phyloP scores from a whole-genome alignment of 345 rosid genomes.

The Rhizophora apiculata region DNA sequence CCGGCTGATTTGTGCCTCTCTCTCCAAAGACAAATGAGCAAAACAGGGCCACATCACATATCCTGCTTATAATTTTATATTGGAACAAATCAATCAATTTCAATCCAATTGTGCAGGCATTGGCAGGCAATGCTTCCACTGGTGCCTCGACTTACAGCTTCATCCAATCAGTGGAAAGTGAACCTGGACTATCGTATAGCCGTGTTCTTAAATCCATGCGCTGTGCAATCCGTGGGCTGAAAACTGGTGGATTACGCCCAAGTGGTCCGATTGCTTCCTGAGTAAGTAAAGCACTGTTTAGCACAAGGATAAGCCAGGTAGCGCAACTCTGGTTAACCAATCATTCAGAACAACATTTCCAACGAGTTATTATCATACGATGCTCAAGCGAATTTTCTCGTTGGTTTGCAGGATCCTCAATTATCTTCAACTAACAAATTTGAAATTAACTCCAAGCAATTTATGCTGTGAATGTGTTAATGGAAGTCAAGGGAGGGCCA shows the following conservation, averaged over 20 bases:
- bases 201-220: slow-evolving; percentile 55
- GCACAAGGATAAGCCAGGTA: slow-evolving; percentile 35
- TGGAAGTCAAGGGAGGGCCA: background rate
- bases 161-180: slow-evolving; percentile 61
- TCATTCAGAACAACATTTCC: background rate
- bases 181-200: slow-evolving; percentile 59
- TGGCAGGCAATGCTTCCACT: slow-evolving; percentile 43
- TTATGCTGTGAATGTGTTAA: slow-evolving; percentile 31
- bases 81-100: background rate
- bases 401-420: slow-evolving; percentile 58
- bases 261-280: slow-evolving; percentile 38
- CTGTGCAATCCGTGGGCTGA: slow-evolving; percentile 41
- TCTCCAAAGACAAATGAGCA: no score
- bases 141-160: slow-evolving; percentile 84
- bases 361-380: background rate
- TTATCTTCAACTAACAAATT: slow-evolving; percentile 57
- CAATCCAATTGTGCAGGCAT: slow-evolving; percentile 42
- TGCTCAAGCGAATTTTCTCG: background rate
- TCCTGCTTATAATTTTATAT: no score
- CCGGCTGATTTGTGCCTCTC: no score
- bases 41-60: no score
- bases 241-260: slow-evolving; percentile 33
- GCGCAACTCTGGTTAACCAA: background rate
- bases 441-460: slow-evolving; percentile 47
- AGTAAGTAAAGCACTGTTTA: slow-evolving; percentile 21